Evolutionary conservation across 495 filamentous ascomycete genomes (phyloP), one percentile per base, ranked within the genome.

Genomic region (Penicillium mononematosum): DNA sequence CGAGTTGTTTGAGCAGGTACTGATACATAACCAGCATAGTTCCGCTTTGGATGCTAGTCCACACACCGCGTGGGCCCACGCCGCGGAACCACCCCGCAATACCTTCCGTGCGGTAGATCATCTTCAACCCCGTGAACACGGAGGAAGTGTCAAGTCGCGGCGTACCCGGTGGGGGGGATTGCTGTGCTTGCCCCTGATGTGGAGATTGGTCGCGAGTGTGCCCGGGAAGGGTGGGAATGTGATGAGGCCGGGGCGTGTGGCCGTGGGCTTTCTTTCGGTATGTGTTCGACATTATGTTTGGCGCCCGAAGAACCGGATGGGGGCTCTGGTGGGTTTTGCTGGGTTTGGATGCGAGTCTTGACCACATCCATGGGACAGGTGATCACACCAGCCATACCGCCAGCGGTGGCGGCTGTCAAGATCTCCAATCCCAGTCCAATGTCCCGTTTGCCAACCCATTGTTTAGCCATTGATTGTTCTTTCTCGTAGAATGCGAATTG

Each of bases 401-500:
- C 94, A 2, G 94, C 94, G n/a, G 85, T 88, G 6, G 88, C 91
- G 7, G 90, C 94, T 3, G 94, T 98, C 36, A 92, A 67, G 51
- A 98, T 86, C 70, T 98, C 95, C 45, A 96, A 66, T 5, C 85
- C 79, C 55, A 94, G 66, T 0, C 95, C 95, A 53, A 98, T 94
- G 50, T 96, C 89, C 45, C 82, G 77, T 39, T 83, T 84, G 0
- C 82, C 87, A 29, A 81, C 75, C 81, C 85, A 96, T 50, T 85
- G 64, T 64, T 85, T 89, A 1, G 94, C 92, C 80, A 88, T 81
- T 19, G 75, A 81, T 58, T 92, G 93, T 63, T 89, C 91, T 71
- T 97, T 89, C 72, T 98, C 94, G 71, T 97, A 98, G 69, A 98
- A 98, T 52, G 95, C 91, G 71, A 98, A 98, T 68, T 97, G 93